Conservation (phyloP, 345 rosid species). For the Pistacia vera region DNA sequence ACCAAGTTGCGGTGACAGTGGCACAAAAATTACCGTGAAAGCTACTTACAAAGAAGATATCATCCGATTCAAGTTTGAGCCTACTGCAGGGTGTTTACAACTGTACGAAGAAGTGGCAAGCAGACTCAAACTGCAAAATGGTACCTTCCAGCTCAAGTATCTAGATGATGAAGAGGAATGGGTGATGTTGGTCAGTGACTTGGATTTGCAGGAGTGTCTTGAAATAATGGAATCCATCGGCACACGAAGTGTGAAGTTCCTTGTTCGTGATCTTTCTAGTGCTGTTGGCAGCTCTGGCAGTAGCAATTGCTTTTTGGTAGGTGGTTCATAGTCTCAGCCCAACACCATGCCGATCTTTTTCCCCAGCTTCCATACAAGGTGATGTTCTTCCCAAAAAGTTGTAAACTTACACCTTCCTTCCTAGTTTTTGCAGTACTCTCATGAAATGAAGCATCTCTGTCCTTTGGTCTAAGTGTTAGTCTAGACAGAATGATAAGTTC, state of each 20-base stretch:
- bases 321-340: slow-evolving; percentile 24
- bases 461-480: background rate
- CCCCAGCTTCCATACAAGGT: background rate
- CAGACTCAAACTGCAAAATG: slow-evolving; percentile 70
- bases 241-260: slow-evolving; percentile 61
- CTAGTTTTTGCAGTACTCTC: background rate
- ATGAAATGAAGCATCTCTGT: background rate
- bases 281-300: slow-evolving; percentile 64
- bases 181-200: slow-evolving; percentile 74
- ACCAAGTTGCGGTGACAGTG: slow-evolving; percentile 33
- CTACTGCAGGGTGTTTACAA: slow-evolving; percentile 58
- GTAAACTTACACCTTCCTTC: background rate
- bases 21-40: slow-evolving; percentile 61
- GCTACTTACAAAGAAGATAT: slow-evolving; percentile 81
- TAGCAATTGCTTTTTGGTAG: slow-evolving; percentile 54
- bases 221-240: slow-evolving; percentile 68
- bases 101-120: slow-evolving; percentile 74
- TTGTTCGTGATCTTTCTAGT: slow-evolving; percentile 54
- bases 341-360: background rate
- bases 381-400: background rate
- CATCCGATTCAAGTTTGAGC: slow-evolving; percentile 77
- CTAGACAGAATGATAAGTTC: too few relatives aligned
- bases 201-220: slow-evolving; percentile 82
- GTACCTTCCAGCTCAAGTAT: slow-evolving; percentile 78
- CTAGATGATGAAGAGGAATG: slow-evolving; percentile 93